Conservation (phyloP, 169 alveolate species). For the Amoebophrya sp. region DNA sequence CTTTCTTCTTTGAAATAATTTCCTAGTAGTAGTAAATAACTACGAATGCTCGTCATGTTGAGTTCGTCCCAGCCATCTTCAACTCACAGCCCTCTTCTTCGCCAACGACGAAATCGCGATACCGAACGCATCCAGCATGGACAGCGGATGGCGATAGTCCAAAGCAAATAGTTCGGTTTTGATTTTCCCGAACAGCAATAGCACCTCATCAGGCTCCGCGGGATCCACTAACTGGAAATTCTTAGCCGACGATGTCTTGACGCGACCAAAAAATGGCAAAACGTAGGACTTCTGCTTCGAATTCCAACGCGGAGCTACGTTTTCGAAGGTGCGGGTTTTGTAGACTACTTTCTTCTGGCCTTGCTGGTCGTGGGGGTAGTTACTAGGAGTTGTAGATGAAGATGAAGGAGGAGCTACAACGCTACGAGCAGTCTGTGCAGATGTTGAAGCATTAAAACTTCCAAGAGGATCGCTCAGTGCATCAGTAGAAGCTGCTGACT, state of each 20-base stretch:
- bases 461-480: too few species aligned
- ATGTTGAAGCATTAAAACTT: too few species aligned
- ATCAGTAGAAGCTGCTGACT: too few species aligned
- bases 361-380: not conserved
- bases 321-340: constrained; percentile 29
- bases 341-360: not conserved
- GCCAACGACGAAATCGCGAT: constrained; percentile 55
- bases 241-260: constrained; percentile 53
- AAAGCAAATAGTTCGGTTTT: constrained; percentile 53
- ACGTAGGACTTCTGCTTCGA: constrained; percentile 49
- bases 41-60: too few species aligned
- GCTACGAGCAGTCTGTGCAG: too few species aligned
- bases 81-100: constrained; percentile 55
- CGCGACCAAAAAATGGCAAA: constrained; percentile 56
- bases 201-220: not conserved
- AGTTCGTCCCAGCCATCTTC: too few species aligned
- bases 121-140: constrained; percentile 56
- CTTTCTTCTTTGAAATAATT: too few species aligned
- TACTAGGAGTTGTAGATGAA: too few species aligned
- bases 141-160: constrained; percentile 58
- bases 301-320: constrained; percentile 56
- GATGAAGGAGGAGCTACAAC: too few species aligned
- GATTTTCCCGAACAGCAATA: constrained; percentile 57
- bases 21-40: too few species aligned
- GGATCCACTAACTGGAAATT: constrained; percentile 50